Percentiles rank a stretch among this genome's conserved stretches.
phyloP scores from a whole-genome alignment of 495 filamentous ascomycete species.

The Annulohypoxylon nitens region DNA sequence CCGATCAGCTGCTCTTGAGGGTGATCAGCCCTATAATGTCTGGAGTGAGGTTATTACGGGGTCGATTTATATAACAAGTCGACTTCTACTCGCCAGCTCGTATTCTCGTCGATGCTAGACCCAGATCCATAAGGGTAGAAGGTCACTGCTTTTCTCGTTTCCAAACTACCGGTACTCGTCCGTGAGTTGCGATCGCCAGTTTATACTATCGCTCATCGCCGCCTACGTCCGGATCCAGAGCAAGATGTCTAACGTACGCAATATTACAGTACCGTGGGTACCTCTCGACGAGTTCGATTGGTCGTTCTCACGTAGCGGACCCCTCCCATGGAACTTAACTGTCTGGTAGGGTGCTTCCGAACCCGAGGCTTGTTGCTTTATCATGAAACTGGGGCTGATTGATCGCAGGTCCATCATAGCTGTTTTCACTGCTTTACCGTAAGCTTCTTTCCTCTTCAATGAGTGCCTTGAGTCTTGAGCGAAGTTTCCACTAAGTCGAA shows the following conservation, averaged over 20 bases:
- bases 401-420: constrained; percentile 49
- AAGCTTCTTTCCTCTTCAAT: neutral
- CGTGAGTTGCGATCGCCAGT: neutral
- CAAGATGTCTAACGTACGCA: constrained; percentile 35
- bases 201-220: neutral
- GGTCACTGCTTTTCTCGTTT: neutral
- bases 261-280: constrained; percentile 38
- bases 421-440: constrained; percentile 54
- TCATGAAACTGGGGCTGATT: constrained; percentile 3
- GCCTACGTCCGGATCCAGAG: neutral
- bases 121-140: neutral
- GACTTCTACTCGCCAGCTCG: constrained; percentile 9
- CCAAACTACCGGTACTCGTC: constrained; percentile 1
- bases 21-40: constrained; percentile 4
- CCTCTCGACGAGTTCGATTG: constrained; percentile 40
- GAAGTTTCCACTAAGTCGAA: neutral
- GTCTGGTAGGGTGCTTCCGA: constrained; percentile 26
- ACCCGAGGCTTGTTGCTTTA: neutral
- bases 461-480: neutral
- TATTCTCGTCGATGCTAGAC: neutral
- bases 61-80: constrained; percentile 11
- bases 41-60: neutral
- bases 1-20: neutral
- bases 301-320: constrained; percentile 34
- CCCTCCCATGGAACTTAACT: constrained; percentile 36